A percentile compares a stretch with the other conserved stretches of the same genome.
phyloP scores from a whole-genome alignment of 805 yeast species.

The Lachancea quebecensis region DNA sequence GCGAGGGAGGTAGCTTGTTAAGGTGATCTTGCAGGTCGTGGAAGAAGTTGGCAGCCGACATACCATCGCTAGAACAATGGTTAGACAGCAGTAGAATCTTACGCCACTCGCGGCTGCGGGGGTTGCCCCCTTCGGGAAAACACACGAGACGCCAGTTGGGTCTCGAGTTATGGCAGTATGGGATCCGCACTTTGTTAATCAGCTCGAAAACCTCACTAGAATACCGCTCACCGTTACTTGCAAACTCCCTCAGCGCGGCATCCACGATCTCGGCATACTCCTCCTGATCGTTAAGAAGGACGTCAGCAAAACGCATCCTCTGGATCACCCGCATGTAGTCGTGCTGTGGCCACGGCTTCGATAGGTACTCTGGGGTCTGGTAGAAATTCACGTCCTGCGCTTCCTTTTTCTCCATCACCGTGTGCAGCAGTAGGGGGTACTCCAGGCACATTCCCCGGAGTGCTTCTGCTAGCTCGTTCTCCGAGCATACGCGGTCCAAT shows the following conservation, averaged over 20 bases:
- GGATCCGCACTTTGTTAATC: slow-evolving; percentile 13
- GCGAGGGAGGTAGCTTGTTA: background rate
- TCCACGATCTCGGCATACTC: slow-evolving; percentile 11
- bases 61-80: slow-evolving; percentile 24
- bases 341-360: slow-evolving; percentile 16
- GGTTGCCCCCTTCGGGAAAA: slow-evolving; percentile 10
- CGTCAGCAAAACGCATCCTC: slow-evolving; percentile 13
- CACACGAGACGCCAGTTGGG: slow-evolving; percentile 24
- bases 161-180: slow-evolving; percentile 12
- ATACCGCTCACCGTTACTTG: slow-evolving; percentile 10
- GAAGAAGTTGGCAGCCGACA: slow-evolving; percentile 18
- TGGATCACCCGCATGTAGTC: slow-evolving; percentile 20
- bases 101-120: background rate
- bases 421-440: slow-evolving; percentile 18
- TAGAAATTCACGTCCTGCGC: slow-evolving; percentile 12
- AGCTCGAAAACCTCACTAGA: slow-evolving; percentile 11
- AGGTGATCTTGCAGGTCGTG: slow-evolving; percentile 15
- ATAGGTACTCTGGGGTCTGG: slow-evolving; percentile 16
- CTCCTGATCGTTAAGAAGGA: slow-evolving; percentile 20
- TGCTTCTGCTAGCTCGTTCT: slow-evolving; percentile 9
- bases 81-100: slow-evolving; percentile 19
- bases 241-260: slow-evolving; percentile 10
- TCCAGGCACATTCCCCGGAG: slow-evolving; percentile 15
- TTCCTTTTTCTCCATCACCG: slow-evolving; percentile 14
- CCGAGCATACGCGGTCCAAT: slow-evolving; percentile 10